Conservation (phyloP, 1,284 basidiomycete species). For the Trichosporon sp. region DNA sequence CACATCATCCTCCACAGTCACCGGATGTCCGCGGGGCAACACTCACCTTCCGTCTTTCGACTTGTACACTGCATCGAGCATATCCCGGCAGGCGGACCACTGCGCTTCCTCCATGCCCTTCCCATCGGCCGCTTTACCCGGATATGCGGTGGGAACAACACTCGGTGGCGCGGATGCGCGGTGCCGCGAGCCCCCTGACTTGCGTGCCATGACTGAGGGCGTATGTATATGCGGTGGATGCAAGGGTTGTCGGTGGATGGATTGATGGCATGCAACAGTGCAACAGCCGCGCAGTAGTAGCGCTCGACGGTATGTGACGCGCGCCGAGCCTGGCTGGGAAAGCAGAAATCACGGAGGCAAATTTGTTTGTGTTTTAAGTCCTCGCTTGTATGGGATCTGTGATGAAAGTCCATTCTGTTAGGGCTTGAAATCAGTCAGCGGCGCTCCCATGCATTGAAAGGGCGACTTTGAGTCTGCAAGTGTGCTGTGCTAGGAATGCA, state of each 20-base stretch:
- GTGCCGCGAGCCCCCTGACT: slow-evolving; percentile 20
- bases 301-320: neutral
- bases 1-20: neutral
- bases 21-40: neutral
- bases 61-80: slow-evolving; percentile 38
- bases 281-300: neutral
- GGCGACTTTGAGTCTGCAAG: too few relatives aligned
- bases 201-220: slow-evolving; percentile 15
- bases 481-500: neutral
- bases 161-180: slow-evolving; percentile 13
- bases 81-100: slow-evolving; percentile 39
- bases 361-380: slow-evolving; percentile 1
- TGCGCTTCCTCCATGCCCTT: slow-evolving; percentile 28
- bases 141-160: slow-evolving; percentile 25
- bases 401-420: too few relatives aligned
- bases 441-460: neutral
- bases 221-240: neutral
- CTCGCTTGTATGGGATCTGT: neutral
- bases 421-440: too few relatives aligned
- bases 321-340: neutral
- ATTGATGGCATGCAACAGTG: neutral
- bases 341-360: slow-evolving; percentile 1
- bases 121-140: slow-evolving; percentile 26
- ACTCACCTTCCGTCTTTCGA: slow-evolving; percentile 40
- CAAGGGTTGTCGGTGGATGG: neutral